phyloP scores from a whole-genome alignment of 2,329 filamentous ascomycete genomes.

The Talaromyces verruculosus region DNA sequence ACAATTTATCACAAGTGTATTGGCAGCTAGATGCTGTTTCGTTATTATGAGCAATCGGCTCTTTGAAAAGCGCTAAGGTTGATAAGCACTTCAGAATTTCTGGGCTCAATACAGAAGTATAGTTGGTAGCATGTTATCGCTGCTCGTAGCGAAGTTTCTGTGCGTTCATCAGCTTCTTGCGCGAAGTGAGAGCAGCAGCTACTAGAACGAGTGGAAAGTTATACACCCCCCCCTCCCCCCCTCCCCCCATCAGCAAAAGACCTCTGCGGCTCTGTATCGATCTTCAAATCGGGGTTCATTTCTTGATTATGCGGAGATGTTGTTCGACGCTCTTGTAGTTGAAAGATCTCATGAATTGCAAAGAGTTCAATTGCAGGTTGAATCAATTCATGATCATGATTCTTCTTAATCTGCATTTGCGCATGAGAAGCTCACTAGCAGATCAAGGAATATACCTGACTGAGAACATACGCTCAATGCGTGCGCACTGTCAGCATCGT shows the following conservation, averaged over 20 bases:
- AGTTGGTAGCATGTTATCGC: too few species aligned
- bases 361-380: not conserved
- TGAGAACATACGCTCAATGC: constrained; percentile 7
- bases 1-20: too few species aligned
- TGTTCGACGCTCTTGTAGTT: not conserved
- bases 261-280: constrained; percentile 7
- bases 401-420: not conserved
- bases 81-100: too few species aligned
- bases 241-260: constrained; percentile 3
- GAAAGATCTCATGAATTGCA: constrained; percentile 3
- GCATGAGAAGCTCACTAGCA: not conserved
- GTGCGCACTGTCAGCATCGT: not conserved
- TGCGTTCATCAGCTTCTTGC: too few species aligned
- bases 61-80: too few species aligned
- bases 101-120: too few species aligned
- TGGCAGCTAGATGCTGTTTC: too few species aligned
- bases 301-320: constrained; percentile 3
- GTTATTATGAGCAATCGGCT: too few species aligned
- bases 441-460: not conserved
- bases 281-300: not conserved
- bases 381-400: not conserved
- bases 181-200: too few species aligned
- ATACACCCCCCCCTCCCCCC: too few species aligned
- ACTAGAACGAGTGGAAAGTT: too few species aligned
- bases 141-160: too few species aligned